Evolutionary conservation across 1,284 basidiomycete species (phyloP).

Genomic region (Ganoderma resinaceum): DNA sequence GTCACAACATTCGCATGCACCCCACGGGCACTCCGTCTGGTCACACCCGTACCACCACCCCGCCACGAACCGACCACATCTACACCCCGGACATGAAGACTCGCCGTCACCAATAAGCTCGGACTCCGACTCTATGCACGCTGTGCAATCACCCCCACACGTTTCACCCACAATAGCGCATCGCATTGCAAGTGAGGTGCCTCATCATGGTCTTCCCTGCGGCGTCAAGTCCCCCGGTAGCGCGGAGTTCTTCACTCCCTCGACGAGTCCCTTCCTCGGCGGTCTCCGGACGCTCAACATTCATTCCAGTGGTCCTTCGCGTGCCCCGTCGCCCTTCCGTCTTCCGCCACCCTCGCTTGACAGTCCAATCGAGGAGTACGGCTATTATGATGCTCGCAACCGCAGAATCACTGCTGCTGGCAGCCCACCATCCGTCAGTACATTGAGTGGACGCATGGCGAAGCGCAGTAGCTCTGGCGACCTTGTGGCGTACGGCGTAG

Average conservation of each 20-base stretch:
- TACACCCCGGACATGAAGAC: constrained; percentile 54
- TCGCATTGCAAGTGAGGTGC: constrained; percentile 26
- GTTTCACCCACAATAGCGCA: constrained; percentile 25
- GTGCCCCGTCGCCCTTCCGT: constrained; percentile 71
- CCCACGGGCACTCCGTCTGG: constrained; percentile 40
- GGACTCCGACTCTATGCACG: constrained; percentile 62
- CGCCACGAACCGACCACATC: constrained; percentile 44
- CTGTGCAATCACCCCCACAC: constrained; percentile 36
- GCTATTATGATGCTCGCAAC: constrained; percentile 30
- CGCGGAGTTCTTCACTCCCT: constrained; percentile 58
- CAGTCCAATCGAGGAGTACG: constrained; percentile 46
- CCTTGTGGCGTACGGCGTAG: constrained; percentile 34
- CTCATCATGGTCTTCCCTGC: constrained; percentile 33
- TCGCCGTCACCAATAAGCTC: constrained; percentile 74
- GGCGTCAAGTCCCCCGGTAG: constrained; percentile 21
- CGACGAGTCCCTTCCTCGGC: constrained; percentile 84
- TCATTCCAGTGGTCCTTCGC: constrained; percentile 68
- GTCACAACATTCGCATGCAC: constrained; percentile 30
- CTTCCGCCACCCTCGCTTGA: constrained; percentile 57
- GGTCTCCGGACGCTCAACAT: constrained; percentile 80
- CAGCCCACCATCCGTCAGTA: constrained; percentile 48
- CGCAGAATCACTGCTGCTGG: constrained; percentile 42
- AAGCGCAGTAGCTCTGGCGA: constrained; percentile 44
- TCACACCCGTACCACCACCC: constrained; percentile 51
- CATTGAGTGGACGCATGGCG: constrained; percentile 37